These are phyloP conservation scores for Pisolithus marmoratus DNA, from an alignment of 768 basidiomycete species.

Conservation along the genomic window DNA sequence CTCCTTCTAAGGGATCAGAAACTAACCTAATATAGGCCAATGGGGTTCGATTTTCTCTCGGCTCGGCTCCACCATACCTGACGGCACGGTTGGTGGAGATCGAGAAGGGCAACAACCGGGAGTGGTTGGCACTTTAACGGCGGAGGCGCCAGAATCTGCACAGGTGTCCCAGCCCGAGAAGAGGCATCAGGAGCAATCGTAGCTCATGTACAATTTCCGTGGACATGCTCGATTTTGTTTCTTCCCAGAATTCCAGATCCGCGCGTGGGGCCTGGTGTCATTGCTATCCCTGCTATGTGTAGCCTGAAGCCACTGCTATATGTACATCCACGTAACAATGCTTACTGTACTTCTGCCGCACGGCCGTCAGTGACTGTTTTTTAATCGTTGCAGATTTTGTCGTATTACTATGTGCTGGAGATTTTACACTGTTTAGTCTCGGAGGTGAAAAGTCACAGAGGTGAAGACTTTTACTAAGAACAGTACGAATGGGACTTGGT, in stretches of 20 bases:
- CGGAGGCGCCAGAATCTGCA: not conserved
- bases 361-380: not conserved
- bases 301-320: not conserved
- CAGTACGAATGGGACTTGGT: too few species aligned
- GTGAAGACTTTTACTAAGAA: too few species aligned
- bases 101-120: not conserved
- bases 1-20: not conserved
- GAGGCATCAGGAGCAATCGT: too few species aligned
- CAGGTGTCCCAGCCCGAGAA: too few species aligned
- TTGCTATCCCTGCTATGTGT: too few species aligned
- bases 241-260: not conserved
- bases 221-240: not conserved
- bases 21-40: slow-evolving; percentile 46
- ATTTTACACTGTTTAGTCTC: too few species aligned
- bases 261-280: not conserved
- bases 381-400: not conserved
- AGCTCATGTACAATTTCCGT: too few species aligned
- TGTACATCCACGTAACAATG: slow-evolving; percentile 16
- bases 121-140: not conserved
- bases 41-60: slow-evolving; percentile 81
- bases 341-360: not conserved
- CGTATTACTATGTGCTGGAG: too few species aligned
- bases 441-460: too few species aligned
- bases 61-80: slow-evolving; percentile 28
- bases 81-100: slow-evolving; percentile 3